phyloP scores from a whole-genome alignment of 371 early-diverging fungal genomes.

The Dichotomocladium elegans region DNA sequence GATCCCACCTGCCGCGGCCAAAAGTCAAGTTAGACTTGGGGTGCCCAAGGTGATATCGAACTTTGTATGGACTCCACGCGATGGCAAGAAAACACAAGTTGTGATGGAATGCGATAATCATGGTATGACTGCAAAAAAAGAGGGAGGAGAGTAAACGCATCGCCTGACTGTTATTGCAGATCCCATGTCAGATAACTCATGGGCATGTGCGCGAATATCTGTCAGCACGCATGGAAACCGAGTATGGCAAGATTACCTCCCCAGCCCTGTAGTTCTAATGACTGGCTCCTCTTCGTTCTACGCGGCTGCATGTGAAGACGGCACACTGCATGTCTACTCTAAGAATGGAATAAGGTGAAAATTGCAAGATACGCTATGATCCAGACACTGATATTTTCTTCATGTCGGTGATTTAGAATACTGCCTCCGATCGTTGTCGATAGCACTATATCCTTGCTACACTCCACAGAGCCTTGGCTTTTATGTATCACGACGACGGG shows the following conservation, averaged over 20 bases:
- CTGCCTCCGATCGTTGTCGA: conserved; percentile 70
- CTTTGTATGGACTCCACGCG: conserved; percentile 25
- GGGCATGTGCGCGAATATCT: conserved; percentile 42
- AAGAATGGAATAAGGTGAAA: too few species aligned
- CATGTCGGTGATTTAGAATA: conserved; percentile 46
- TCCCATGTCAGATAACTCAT: not conserved
- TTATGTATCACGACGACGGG: conserved; percentile 67
- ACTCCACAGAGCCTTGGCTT: conserved; percentile 54
- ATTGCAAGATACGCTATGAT: too few species aligned
- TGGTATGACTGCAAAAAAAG: too few species aligned
- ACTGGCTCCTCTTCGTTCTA: conserved; percentile 57
- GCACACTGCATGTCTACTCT: conserved; percentile 65
- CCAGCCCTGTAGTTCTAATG: conserved; percentile 54
- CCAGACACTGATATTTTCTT: not conserved
- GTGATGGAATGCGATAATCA: conserved; percentile 59
- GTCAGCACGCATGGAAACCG: conserved; percentile 38
- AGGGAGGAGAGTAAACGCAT: too few species aligned
- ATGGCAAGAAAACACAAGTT: conserved; percentile 8
- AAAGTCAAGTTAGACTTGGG: conserved; percentile 50
- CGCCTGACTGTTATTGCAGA: not conserved
- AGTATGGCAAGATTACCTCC: conserved; percentile 63
- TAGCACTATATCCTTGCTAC: conserved; percentile 57
- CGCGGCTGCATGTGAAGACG: conserved; percentile 68
- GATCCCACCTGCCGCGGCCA: conserved; percentile 39
- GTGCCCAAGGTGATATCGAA: conserved; percentile 48